A percentile compares a stretch with the other conserved stretches of the same genome.
These are phyloP conservation scores for Tephrocybe sp. DNA, from an alignment of 768 basidiomycete genomes.

Conservation along the genomic window DNA sequence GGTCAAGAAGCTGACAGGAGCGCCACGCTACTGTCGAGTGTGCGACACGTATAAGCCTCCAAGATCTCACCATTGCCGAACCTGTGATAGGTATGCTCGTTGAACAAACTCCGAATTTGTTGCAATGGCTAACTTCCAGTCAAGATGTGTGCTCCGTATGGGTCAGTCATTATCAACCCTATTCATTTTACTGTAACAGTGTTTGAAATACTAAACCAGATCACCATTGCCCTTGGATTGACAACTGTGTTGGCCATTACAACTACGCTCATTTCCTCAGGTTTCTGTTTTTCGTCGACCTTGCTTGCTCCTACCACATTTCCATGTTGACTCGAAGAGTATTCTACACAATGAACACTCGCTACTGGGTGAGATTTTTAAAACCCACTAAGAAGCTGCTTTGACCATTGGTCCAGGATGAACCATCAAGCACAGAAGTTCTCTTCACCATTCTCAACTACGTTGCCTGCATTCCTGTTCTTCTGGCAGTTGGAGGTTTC, in stretches of 20 bases:
- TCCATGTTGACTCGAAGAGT: slow-evolving; percentile 76
- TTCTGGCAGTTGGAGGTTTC: slow-evolving; percentile 86
- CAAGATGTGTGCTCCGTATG: slow-evolving; percentile 86
- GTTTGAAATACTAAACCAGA: slow-evolving; percentile 40
- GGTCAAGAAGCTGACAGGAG: slow-evolving; percentile 84
- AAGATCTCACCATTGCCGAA: slow-evolving; percentile 87
- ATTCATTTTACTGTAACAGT: background rate
- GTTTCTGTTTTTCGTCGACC: slow-evolving; percentile 88
- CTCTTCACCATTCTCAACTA: slow-evolving; percentile 89
- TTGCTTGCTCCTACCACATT: slow-evolving; percentile 87
- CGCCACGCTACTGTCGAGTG: slow-evolving; percentile 81
- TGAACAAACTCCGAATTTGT: background rate
- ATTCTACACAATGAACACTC: slow-evolving; percentile 36
- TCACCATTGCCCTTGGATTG: slow-evolving; percentile 91
- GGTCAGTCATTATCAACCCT: slow-evolving; percentile 46
- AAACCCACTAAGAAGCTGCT: background rate
- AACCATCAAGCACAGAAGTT: slow-evolving; percentile 66
- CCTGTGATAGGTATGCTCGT: slow-evolving; percentile 70
- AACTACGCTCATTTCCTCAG: slow-evolving; percentile 90
- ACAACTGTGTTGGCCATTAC: slow-evolving; percentile 91
- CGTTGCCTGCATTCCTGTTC: slow-evolving; percentile 78
- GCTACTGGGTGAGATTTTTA: slow-evolving; percentile 49
- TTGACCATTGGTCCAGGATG: slow-evolving; percentile 44
- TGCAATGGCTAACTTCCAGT: slow-evolving; percentile 9
- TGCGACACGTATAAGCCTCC: slow-evolving; percentile 87